These are phyloP conservation scores for Flueggea neowawraea DNA, from an alignment of 441 rosid species.

Conservation along the genomic window DNA sequence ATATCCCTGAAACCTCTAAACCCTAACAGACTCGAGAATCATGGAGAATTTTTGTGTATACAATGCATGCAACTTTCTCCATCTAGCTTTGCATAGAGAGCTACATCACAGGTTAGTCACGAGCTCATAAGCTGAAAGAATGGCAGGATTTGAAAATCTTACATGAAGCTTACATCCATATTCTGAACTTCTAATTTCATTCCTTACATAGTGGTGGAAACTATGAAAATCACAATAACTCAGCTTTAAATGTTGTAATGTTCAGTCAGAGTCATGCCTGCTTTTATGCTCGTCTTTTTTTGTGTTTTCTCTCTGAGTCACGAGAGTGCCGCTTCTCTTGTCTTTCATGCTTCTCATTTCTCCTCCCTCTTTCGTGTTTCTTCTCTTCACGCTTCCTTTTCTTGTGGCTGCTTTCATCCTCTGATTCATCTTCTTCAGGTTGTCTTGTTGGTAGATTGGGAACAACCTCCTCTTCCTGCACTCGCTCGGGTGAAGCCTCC, in stretches of 20 bases:
- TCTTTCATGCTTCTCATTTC: conserved; percentile 47
- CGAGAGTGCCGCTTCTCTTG: conserved; percentile 46
- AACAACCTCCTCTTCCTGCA: conserved; percentile 21
- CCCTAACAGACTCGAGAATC: too few relatives aligned
- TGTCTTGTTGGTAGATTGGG: conserved; percentile 27
- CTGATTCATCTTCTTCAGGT: conserved; percentile 35
- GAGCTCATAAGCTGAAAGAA: too few relatives aligned
- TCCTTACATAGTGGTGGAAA: too few relatives aligned
- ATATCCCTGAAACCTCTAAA: too few relatives aligned
- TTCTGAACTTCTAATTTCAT: too few relatives aligned
- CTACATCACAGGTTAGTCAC: too few relatives aligned
- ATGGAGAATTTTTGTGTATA: too few relatives aligned
- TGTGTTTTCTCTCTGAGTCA: conserved; percentile 45
- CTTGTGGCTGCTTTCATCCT: conserved; percentile 44
- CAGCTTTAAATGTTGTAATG: background rate
- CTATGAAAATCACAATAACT: background rate
- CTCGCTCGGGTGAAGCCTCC: conserved; percentile 30
- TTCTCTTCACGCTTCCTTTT: conserved; percentile 57
- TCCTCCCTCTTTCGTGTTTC: conserved; percentile 37
- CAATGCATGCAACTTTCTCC: too few relatives aligned
- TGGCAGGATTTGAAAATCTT: too few relatives aligned
- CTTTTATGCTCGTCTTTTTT: conserved; percentile 56
- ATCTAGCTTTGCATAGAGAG: too few relatives aligned
- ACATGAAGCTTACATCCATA: too few relatives aligned
- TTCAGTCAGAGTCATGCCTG: conserved; percentile 47